A percentile compares a stretch with the other conserved stretches of the same genome.
Evolutionary conservation across 2,329 filamentous ascomycete species (phyloP).

Genomic region (Phialophora expanda): DNA sequence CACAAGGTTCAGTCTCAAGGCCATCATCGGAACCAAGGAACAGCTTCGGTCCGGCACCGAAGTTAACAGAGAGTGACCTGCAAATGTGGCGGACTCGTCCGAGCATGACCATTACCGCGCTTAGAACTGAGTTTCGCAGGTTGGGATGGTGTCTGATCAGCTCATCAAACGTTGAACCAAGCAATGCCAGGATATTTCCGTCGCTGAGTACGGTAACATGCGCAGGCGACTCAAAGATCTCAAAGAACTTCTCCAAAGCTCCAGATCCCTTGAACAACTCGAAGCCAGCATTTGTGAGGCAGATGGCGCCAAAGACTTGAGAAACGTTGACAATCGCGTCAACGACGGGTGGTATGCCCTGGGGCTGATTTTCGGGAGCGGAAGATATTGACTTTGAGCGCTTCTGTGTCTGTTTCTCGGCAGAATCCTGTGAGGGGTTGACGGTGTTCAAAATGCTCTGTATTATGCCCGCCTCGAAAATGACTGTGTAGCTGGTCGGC

Average conservation of each 20-base stretch:
- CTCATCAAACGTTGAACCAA: conserved; percentile 90
- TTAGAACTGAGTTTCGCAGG: conserved; percentile 78
- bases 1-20: conserved; percentile 62
- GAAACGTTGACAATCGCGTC: conserved; percentile 90
- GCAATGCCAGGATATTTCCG: conserved; percentile 69
- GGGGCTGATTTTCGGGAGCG: conserved; percentile 54
- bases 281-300: conserved; percentile 84
- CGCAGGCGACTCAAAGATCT: conserved; percentile 91
- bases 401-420: conserved; percentile 48
- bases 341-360: conserved; percentile 80
- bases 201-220: conserved; percentile 90
- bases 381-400: conserved; percentile 43
- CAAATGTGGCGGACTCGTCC: conserved; percentile 78
- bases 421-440: conserved; percentile 43
- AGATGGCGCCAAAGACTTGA: conserved; percentile 89
- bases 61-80: conserved; percentile 68
- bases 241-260: conserved; percentile 84
- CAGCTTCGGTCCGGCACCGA: conserved; percentile 79
- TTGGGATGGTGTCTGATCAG: conserved; percentile 89
- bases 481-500: conserved; percentile 93
- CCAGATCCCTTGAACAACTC: conserved; percentile 82
- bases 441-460: conserved; percentile 83
- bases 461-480: conserved; percentile 90
- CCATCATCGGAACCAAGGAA: conserved; percentile 64
- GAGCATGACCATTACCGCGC: conserved; percentile 87